Evolutionary conservation across 2,329 filamentous ascomycete genomes (phyloP), one percentile per base, ranked within the genome.

Genomic region (Trichophyton mentagrophytes): DNA sequence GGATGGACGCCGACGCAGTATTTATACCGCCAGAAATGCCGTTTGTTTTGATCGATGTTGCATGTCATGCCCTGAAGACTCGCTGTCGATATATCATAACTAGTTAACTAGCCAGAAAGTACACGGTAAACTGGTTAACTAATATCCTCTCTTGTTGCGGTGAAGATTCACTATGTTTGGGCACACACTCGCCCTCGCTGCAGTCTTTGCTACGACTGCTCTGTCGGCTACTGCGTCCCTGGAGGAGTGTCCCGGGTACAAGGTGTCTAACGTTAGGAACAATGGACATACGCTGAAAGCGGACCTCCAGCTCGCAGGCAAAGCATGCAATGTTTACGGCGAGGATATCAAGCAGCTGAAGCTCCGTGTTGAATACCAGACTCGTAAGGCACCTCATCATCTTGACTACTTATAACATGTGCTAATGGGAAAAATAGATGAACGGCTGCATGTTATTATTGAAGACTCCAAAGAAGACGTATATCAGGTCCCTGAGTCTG

Each of bases 371-470:
- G 78, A 82, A 62, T 84, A 83, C 68, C 77, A 85, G 66, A 79
- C 77, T 51, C 72, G 80, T 82, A 69, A 66, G 72, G 61, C 20
- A 58, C 55, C 27, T 30, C 27, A 7, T 44, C 8, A 44, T 13
- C 6, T 13, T 44, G 0, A 44, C 5, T 22, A 25, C 56, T 17
- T 20, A 27, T 15, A 44, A 11, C 15, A 25, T 13, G 11, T 38
- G 9, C 55, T 42, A 42, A 44, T 17, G 42, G 22, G 27, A 9
- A 44, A 17, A 25, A 17, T 59, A 33, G 82, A 80, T 42, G 76
- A 78, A 22, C 82, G 85, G 6, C 77, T 89, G 6, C 85, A 88
- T 66, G 82, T 88, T 69, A 80, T 85, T 67, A 87, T 88, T 60
- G 81, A 83, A 65, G 86, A 89, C 70, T 77, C 79, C 1, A 80